Evolutionary conservation across 2,329 filamentous ascomycete species (phyloP).

Genomic region (Claviceps sp.): DNA sequence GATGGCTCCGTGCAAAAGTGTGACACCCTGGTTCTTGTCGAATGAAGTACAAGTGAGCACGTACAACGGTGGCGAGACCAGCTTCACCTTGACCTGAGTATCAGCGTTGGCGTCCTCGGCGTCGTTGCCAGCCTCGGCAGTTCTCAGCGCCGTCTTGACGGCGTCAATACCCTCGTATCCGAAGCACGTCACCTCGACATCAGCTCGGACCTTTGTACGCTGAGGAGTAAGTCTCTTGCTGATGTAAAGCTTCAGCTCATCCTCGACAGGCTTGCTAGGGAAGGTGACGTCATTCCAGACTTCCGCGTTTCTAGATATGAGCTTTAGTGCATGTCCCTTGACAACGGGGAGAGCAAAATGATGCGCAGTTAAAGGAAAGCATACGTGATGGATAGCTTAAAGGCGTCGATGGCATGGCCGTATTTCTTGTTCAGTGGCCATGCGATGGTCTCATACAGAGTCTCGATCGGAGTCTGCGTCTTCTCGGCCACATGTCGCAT

Average conservation of each 20-base stretch:
- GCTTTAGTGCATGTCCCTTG: not conserved
- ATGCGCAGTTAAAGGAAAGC: slow-evolving; percentile 15
- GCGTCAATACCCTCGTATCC: slow-evolving; percentile 97
- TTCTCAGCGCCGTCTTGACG: slow-evolving; percentile 83
- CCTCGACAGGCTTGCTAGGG: slow-evolving; percentile 68
- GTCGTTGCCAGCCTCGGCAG: slow-evolving; percentile 86
- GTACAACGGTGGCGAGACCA: slow-evolving; percentile 95
- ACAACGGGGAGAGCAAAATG: not conserved
- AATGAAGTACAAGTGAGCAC: slow-evolving; percentile 91
- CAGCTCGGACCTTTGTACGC: slow-evolving; percentile 96
- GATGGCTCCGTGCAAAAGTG: slow-evolving; percentile 77
- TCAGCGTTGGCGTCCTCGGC: slow-evolving; percentile 37
- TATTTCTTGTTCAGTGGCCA: slow-evolving; percentile 98
- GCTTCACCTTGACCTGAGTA: slow-evolving; percentile 92
- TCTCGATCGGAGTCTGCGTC: slow-evolving; percentile 85
- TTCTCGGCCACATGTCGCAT: slow-evolving; percentile 98
- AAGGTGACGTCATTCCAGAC: slow-evolving; percentile 92
- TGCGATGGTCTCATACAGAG: slow-evolving; percentile 82
- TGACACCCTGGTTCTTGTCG: slow-evolving; percentile 80
- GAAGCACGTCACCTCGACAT: slow-evolving; percentile 92
- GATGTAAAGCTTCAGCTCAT: slow-evolving; percentile 91
- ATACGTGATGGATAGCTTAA: slow-evolving; percentile 97
- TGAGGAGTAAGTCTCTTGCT: slow-evolving; percentile 93
- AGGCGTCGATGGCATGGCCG: slow-evolving; percentile 91
- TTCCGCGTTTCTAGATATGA: slow-evolving; percentile 59